A percentile compares a stretch with the other conserved stretches of the same genome.
These are phyloP conservation scores for Nothomitra cinnamomea DNA, from an alignment of 2,329 filamentous ascomycete species.

Conservation along the genomic window DNA sequence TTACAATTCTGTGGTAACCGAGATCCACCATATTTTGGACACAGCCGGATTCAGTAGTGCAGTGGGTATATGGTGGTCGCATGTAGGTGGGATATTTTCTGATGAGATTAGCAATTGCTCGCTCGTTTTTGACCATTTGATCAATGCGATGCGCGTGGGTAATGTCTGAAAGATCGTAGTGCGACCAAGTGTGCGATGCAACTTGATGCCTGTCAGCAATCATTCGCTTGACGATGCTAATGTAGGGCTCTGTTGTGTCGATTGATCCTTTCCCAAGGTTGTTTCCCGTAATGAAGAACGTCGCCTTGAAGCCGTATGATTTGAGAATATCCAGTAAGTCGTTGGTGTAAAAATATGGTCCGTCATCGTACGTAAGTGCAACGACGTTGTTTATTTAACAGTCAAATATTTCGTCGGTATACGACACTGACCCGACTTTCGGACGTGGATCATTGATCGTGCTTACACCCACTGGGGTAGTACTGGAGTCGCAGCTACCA, in stretches of 20 bases:
- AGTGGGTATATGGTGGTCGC: slow-evolving; percentile 30
- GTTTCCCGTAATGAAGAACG: slow-evolving; percentile 36
- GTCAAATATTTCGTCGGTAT: slow-evolving; percentile 15
- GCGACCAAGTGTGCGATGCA: slow-evolving; percentile 38
- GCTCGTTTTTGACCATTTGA: slow-evolving; percentile 34
- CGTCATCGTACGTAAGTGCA: slow-evolving; percentile 37
- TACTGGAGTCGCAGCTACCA: slow-evolving; percentile 23
- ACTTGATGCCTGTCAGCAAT: slow-evolving; percentile 35
- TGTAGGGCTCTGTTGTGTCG: slow-evolving; percentile 22
- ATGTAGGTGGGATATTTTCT: slow-evolving; percentile 33
- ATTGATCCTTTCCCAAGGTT: slow-evolving; percentile 30
- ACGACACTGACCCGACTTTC: slow-evolving; percentile 15
- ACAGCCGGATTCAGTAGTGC: slow-evolving; percentile 16
- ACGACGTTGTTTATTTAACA: slow-evolving; percentile 21
- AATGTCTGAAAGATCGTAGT: slow-evolving; percentile 25
- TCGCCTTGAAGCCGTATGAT: slow-evolving; percentile 31
- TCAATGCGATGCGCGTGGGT: slow-evolving; percentile 18
- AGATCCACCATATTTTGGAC: slow-evolving; percentile 23
- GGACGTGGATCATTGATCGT: slow-evolving; percentile 15
- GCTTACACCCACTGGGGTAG: slow-evolving; percentile 14
- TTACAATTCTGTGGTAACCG: slow-evolving; percentile 30
- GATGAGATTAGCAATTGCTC: slow-evolving; percentile 29
- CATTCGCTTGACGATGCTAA: slow-evolving; percentile 27
- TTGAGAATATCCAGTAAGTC: slow-evolving; percentile 34
- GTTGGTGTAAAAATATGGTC: slow-evolving; percentile 32